Percentiles rank a stretch among this genome's conserved stretches.
Evolutionary conservation across 192 early-diverging fungal genomes (phyloP).

Genomic region (Linnemannia hyalina): DNA sequence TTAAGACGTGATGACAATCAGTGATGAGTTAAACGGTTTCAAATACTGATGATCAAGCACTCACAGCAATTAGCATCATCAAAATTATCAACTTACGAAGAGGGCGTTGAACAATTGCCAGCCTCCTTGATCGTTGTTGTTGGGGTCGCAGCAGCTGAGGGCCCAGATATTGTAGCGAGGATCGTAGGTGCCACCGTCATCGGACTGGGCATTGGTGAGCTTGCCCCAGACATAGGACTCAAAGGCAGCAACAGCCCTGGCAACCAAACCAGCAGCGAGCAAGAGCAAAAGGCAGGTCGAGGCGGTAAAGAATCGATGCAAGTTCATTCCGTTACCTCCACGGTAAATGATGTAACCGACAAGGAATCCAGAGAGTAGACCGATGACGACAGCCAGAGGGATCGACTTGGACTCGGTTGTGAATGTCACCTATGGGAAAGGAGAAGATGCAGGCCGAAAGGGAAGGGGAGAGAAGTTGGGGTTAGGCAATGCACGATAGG

Average conservation of each 20-base stretch:
- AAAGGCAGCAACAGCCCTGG: conserved; percentile 72
- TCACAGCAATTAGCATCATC: neutral
- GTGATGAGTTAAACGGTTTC: neutral
- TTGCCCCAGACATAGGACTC: conserved; percentile 35
- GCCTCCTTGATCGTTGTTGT: conserved; percentile 50
- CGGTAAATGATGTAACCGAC: conserved; percentile 83
- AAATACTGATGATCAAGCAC: neutral
- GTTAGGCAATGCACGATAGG: neutral
- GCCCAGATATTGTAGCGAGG: conserved; percentile 64
- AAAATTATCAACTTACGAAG: conserved; percentile 30
- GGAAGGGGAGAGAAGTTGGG: neutral
- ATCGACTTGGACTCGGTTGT: conserved; percentile 76
- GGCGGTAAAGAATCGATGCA: conserved; percentile 83
- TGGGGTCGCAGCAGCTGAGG: conserved; percentile 73
- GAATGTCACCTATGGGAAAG: conserved; percentile 63
- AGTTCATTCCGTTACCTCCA: conserved; percentile 73
- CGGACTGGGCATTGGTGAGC: conserved; percentile 30
- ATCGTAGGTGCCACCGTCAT: conserved; percentile 30
- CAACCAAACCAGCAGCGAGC: conserved; percentile 84
- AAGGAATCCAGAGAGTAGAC: conserved; percentile 72
- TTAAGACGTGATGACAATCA: neutral
- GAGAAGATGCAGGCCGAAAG: neutral
- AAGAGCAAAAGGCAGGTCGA: conserved; percentile 82
- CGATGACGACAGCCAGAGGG: conserved; percentile 82
- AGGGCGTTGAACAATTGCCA: conserved; percentile 83